Evolutionary conservation across 495 filamentous ascomycete species (phyloP), one percentile per base, ranked within the genome.

Genomic region (Talaromyces borbonicus): DNA sequence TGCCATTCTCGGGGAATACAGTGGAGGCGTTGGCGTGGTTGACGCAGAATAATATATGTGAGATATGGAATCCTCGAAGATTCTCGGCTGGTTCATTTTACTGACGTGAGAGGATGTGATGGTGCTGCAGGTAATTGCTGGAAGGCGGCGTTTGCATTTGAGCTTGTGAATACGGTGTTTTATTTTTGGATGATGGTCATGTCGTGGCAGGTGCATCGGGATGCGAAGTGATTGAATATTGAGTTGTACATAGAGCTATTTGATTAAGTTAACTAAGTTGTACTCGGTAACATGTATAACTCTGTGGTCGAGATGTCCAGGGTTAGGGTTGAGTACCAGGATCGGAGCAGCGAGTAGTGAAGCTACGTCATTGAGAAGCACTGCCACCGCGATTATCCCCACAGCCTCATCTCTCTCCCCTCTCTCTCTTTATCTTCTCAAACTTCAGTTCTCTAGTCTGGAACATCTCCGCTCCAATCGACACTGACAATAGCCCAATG

Each of bases 141-240:
- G 77, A 75, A 74, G 54, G 73, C 77, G 0, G 73, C 72, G 1
- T 81, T 81, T 60, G 72, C 75, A 14, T 69, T 79, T 55, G 84
- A 80, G 52, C 61, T 94, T 40, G 74, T 95, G 4, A 90, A 85
- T 38, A 78, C 71, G 8, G 75, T 97, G 20, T 93, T 95, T 57
- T 77, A 94, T 56, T 53, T 96, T 5, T 97, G 89, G 90, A 90
- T 97, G 71, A 88, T 95, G 60, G 67, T 97, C 37, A 87, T 97
- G 81, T 81, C 83, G 14, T 85, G 80, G 65, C 86, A 95, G 62
- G 92, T 98, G 11, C 83, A 86, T 67, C 72, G 75, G 38, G 78
- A 85, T 58, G 60, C 47, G 1, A 35, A n/a, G 31, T 42, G n/a
- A n/a, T n/a, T n/a, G n/a, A n/a, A n/a, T n/a, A n/a, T n/a, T n/a